A percentile compares a stretch with the other conserved stretches of the same genome.
These are phyloP conservation scores for Musa itinerans DNA, from an alignment of 176 grass and related monocot species.

Conservation along the genomic window DNA sequence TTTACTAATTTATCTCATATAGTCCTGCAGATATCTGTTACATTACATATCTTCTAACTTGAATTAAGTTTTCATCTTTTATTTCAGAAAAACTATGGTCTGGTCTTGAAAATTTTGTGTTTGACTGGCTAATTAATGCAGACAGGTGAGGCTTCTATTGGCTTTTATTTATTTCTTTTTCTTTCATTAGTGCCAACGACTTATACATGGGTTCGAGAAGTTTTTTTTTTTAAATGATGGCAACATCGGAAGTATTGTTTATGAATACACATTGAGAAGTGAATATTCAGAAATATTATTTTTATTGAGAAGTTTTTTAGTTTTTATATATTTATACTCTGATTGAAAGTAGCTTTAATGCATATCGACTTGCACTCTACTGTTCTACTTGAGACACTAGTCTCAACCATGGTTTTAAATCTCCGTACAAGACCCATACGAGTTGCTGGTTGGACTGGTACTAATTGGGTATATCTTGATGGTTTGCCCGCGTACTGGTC, in stretches of 20 bases:
- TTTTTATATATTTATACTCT: no score
- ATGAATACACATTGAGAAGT: no score
- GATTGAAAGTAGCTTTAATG: no score
- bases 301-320: no score
- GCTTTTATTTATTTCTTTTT: neutral
- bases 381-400: no score
- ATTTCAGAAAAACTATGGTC: conserved; percentile 84
- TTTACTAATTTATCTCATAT: neutral
- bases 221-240: neutral
- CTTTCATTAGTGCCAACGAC: neutral
- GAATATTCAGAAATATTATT: no score
- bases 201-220: neutral
- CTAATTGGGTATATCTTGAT: no score
- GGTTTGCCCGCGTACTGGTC: no score
- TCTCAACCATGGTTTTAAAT: no score
- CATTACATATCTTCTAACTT: conserved; percentile 9
- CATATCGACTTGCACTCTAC: no score
- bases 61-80: conserved; percentile 23
- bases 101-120: conserved; percentile 89
- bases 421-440: no score
- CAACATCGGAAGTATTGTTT: neutral
- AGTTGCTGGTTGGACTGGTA: no score
- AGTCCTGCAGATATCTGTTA: conserved; percentile 3
- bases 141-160: conserved; percentile 60
- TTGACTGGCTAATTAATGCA: conserved; percentile 98